phyloP scores from a whole-genome alignment of 495 filamentous ascomycete genomes.

The Rhypophila decipiens region DNA sequence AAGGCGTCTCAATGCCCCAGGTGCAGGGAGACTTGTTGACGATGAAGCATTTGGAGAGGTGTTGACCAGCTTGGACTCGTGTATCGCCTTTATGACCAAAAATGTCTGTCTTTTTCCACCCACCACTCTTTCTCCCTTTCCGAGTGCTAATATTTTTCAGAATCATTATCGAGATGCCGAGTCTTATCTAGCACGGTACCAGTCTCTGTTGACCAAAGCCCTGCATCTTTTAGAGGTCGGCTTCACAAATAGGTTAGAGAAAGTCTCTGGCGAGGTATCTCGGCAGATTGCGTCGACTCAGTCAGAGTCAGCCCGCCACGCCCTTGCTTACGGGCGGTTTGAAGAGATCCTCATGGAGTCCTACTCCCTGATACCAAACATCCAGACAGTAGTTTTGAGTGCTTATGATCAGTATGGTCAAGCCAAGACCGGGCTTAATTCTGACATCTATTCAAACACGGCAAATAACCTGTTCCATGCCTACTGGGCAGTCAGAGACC shows the following conservation, averaged over 20 bases:
- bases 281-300: constrained; percentile 39
- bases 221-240: constrained; percentile 48
- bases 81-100: constrained; percentile 79
- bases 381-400: constrained; percentile 42
- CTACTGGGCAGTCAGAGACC: constrained; percentile 38
- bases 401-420: constrained; percentile 56
- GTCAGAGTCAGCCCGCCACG: constrained; percentile 44
- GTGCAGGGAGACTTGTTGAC: constrained; percentile 74
- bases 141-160: constrained; percentile 41
- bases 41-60: constrained; percentile 79
- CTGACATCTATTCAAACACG: constrained; percentile 57
- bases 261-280: constrained; percentile 38
- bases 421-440: constrained; percentile 48
- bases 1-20: constrained; percentile 82
- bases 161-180: constrained; percentile 78
- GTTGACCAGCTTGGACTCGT: constrained; percentile 75
- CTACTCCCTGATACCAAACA: constrained; percentile 39
- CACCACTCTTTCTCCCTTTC: too few species aligned
- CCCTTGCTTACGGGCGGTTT: constrained; percentile 45
- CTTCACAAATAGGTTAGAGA: constrained; percentile 39
- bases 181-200: constrained; percentile 82
- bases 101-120: constrained; percentile 46
- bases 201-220: constrained; percentile 63
- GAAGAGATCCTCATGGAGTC: constrained; percentile 41
- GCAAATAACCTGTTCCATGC: constrained; percentile 40